These are phyloP conservation scores for Populus alba DNA, from an alignment of 345 rosid genomes.

Conservation along the genomic window DNA sequence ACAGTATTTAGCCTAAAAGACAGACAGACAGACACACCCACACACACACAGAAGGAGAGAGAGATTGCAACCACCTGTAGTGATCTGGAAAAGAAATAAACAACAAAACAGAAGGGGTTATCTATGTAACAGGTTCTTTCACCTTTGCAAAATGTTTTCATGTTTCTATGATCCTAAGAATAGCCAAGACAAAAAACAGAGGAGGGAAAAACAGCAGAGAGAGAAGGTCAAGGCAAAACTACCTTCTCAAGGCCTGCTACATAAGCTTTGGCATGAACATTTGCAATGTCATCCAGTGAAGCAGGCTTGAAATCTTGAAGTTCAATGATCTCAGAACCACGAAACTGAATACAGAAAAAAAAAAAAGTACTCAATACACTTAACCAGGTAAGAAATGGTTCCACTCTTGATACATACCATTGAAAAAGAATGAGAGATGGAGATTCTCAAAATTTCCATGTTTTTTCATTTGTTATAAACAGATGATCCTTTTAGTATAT, in stretches of 20 bases:
- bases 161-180: neutral
- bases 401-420: neutral
- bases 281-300: slow-evolving; percentile 67
- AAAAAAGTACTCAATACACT: neutral
- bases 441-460: neutral
- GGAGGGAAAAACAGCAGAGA: neutral
- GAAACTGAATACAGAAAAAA: slow-evolving; percentile 49
- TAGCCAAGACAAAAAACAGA: neutral
- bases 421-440: neutral
- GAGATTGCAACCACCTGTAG: neutral
- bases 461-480: too few relatives aligned
- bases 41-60: neutral
- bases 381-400: neutral
- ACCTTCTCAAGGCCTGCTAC: slow-evolving; percentile 87
- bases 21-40: neutral
- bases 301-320: slow-evolving; percentile 69
- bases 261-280: slow-evolving; percentile 74
- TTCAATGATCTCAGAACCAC: slow-evolving; percentile 64
- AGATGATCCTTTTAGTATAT: too few relatives aligned
- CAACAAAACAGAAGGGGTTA: too few relatives aligned
- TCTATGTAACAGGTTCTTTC: too few relatives aligned
- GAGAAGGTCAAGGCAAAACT: slow-evolving; percentile 6
- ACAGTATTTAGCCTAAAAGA: neutral
- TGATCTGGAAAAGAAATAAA: neutral
- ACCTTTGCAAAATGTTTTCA: too few relatives aligned